Conservation (phyloP, 169 alveolate species). For the Eimeria acervulina region DNA sequence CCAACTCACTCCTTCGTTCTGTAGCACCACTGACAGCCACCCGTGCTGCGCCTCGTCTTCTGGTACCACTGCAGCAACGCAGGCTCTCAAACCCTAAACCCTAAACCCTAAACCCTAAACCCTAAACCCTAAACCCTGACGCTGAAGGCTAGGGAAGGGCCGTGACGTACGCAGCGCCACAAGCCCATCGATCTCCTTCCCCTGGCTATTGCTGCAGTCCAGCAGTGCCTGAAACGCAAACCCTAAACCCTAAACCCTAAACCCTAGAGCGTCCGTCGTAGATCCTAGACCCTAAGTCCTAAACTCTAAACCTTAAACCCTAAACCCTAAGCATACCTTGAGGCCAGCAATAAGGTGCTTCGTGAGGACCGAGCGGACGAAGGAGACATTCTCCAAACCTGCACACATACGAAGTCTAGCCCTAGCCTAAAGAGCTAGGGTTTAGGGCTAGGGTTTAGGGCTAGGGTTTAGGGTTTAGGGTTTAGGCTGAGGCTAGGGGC, state of each 20-base stretch:
- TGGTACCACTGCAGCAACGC: constrained; percentile 43
- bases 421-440: not conserved
- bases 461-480: constrained; percentile 14
- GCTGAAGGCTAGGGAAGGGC: not conserved
- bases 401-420: not conserved
- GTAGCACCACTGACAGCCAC: constrained; percentile 46
- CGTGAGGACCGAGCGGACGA: constrained; percentile 6
- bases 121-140: not conserved
- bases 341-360: constrained; percentile 51
- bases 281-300: not conserved
- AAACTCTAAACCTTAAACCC: not conserved
- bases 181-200: constrained; percentile 11
- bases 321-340: constrained; percentile 34
- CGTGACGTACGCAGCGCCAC: constrained; percentile 44
- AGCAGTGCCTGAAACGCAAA: constrained; percentile 26
- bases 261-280: not conserved
- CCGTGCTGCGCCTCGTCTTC: constrained; percentile 50
- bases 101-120: constrained; percentile 23
- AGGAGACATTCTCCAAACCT: not conserved
- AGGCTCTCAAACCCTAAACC: not conserved
- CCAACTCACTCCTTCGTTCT: constrained; percentile 22
- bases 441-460: constrained; percentile 1
- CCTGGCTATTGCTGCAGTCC: constrained; percentile 59
- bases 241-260: constrained; percentile 41
- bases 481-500: not conserved